Percentiles rank a stretch among this genome's conserved stretches.
Conservation (phyloP, 2,329 filamentous ascomycete species). For the Penicillium janthinellum region DNA sequence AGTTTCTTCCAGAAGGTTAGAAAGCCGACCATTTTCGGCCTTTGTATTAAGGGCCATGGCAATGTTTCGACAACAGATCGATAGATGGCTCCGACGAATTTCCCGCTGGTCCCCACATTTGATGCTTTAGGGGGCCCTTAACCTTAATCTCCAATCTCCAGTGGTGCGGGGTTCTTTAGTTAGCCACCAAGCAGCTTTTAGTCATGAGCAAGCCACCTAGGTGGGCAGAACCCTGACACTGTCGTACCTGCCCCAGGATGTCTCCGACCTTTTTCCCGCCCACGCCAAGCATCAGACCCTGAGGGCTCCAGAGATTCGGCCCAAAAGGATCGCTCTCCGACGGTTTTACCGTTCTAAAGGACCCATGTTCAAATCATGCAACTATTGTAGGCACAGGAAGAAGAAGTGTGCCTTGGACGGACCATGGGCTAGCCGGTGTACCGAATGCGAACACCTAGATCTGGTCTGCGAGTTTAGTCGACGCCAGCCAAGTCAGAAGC, state of each 20-base stretch:
- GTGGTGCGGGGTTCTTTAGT: background rate
- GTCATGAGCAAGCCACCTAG: background rate
- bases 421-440: constrained; percentile 3
- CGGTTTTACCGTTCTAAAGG: background rate
- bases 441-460: constrained; percentile 3
- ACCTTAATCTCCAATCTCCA: background rate
- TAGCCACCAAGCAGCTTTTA: background rate
- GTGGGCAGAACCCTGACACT: background rate
- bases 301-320: background rate
- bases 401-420: constrained; percentile 1
- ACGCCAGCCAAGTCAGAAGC: constrained; percentile 2
- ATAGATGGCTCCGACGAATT: background rate
- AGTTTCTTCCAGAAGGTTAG: background rate
- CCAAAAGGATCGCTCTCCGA: background rate
- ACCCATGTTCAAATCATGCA: constrained; percentile 6
- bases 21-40: background rate
- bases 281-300: background rate
- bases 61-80: background rate
- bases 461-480: constrained; percentile 5
- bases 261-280: background rate
- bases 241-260: background rate
- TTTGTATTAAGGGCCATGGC: background rate
- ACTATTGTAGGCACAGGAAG: constrained; percentile 4
- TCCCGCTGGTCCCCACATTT: background rate
- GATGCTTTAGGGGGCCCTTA: background rate